These are phyloP conservation scores for Gossypium australe DNA, from an alignment of 345 rosid species.

Conservation along the genomic window DNA sequence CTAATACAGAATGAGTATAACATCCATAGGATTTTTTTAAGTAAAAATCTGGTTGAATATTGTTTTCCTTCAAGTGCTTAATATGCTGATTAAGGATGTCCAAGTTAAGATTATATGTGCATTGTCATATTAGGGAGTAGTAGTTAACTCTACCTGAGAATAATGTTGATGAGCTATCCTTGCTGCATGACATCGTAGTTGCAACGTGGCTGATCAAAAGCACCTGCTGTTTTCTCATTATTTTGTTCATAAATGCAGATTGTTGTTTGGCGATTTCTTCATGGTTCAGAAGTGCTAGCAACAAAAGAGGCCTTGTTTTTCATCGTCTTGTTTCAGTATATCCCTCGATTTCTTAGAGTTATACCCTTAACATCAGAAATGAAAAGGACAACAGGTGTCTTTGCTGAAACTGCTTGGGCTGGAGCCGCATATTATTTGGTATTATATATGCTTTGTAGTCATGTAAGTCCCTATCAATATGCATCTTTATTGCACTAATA, in stretches of 20 bases:
- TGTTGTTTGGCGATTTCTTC: constrained; percentile 80
- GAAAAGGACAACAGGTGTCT: constrained; percentile 90
- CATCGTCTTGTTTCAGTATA: constrained; percentile 63
- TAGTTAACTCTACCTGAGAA: background rate
- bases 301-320: constrained; percentile 69
- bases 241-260: constrained; percentile 41
- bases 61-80: background rate
- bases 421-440: constrained; percentile 96
- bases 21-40: background rate
- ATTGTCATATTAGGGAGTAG: background rate
- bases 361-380: constrained; percentile 78
- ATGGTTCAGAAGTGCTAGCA: constrained; percentile 55
- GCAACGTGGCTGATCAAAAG: constrained; percentile 1
- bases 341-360: constrained; percentile 52
- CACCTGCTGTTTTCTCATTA: constrained; percentile 10
- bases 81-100: background rate
- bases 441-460: constrained; percentile 96
- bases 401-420: constrained; percentile 98
- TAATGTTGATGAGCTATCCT: background rate
- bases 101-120: background rate
- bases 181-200: background rate
- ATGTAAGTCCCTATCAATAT: constrained; percentile 51
- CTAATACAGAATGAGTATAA: background rate
- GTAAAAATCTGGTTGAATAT: background rate
- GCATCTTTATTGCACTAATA: background rate